A percentile compares a stretch with the other conserved stretches of the same genome.
Evolutionary conservation across 352 stramenopile species (phyloP).

Genomic region (Thalassiosira mediterranea): DNA sequence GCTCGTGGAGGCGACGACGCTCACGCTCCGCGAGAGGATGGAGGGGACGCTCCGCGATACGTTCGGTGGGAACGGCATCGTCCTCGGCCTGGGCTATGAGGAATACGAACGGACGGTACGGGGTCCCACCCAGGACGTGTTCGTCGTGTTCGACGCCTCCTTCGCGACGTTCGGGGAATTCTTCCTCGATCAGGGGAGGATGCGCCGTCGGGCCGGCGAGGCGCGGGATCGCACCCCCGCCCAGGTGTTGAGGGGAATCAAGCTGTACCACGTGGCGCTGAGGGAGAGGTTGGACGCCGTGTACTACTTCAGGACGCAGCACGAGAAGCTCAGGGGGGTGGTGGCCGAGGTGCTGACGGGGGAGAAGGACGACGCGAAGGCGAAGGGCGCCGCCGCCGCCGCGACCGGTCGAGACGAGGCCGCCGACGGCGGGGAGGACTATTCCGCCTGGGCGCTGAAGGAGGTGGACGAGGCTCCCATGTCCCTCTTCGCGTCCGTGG

Average conservation of each 20-base stretch:
- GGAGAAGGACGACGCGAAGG: slow-evolving; percentile 35
- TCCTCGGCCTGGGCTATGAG: slow-evolving; percentile 73
- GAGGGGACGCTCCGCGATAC: slow-evolving; percentile 63
- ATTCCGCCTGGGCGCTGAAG: slow-evolving; percentile 58
- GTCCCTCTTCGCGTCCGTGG: slow-evolving; percentile 67
- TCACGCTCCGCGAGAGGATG: slow-evolving; percentile 68
- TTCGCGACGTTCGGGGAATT: slow-evolving; percentile 76
- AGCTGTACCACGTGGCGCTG: slow-evolving; percentile 69
- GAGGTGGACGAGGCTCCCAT: slow-evolving; percentile 75
- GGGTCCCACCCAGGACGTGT: slow-evolving; percentile 73
- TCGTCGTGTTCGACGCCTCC: slow-evolving; percentile 77
- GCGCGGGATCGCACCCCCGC: slow-evolving; percentile 46
- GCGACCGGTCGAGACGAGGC: background rate
- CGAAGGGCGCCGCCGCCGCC: background rate
- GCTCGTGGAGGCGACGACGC: slow-evolving; percentile 74
- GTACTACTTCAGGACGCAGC: slow-evolving; percentile 73
- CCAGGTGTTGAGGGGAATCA: slow-evolving; percentile 69
- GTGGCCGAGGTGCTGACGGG: slow-evolving; percentile 73
- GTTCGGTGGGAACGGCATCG: slow-evolving; percentile 54
- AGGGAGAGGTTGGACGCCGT: slow-evolving; percentile 74
- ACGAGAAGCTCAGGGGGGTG: slow-evolving; percentile 72
- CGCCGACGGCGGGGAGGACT: slow-evolving; percentile 20
- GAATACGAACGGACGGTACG: slow-evolving; percentile 72
- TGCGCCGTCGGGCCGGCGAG: slow-evolving; percentile 44
- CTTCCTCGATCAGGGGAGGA: slow-evolving; percentile 71